Evolutionary conservation across 2,329 filamentous ascomycete species (phyloP).

Genomic region (Knufia fluminis): DNA sequence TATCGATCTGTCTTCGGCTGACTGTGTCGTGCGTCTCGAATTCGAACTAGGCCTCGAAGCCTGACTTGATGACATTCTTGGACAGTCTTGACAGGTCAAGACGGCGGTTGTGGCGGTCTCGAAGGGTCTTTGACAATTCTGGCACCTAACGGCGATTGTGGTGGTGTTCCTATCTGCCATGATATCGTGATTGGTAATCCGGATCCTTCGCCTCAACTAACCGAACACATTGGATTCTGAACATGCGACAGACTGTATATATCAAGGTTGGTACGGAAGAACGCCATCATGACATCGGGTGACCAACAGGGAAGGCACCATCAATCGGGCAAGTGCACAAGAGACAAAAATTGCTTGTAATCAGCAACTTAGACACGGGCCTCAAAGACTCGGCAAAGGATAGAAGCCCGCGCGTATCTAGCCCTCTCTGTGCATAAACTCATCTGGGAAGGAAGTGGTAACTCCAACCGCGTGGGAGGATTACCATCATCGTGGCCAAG

Average conservation of each 20-base stretch:
- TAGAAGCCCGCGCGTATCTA: too few relatives aligned
- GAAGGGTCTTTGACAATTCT: background rate
- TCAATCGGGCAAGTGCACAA: background rate
- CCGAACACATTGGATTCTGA: background rate
- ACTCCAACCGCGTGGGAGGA: background rate
- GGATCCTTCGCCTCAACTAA: background rate
- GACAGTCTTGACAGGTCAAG: background rate
- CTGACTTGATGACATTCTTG: background rate
- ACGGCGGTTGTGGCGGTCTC: background rate
- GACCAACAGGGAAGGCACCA: background rate
- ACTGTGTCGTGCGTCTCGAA: background rate
- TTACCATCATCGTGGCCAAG: background rate
- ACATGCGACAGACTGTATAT: background rate
- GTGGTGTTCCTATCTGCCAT: background rate
- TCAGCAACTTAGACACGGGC: too few relatives aligned
- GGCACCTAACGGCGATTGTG: background rate
- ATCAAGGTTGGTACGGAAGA: background rate
- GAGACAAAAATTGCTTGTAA: too few relatives aligned
- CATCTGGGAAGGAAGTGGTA: background rate
- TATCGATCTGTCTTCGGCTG: background rate
- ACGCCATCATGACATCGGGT: background rate
- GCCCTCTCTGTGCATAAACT: background rate
- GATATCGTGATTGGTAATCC: background rate
- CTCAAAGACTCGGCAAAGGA: too few relatives aligned
- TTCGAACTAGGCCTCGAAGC: background rate